These are phyloP conservation scores for Coniochaeta ligniaria DNA, from an alignment of 2,329 filamentous ascomycete species.

Conservation along the genomic window DNA sequence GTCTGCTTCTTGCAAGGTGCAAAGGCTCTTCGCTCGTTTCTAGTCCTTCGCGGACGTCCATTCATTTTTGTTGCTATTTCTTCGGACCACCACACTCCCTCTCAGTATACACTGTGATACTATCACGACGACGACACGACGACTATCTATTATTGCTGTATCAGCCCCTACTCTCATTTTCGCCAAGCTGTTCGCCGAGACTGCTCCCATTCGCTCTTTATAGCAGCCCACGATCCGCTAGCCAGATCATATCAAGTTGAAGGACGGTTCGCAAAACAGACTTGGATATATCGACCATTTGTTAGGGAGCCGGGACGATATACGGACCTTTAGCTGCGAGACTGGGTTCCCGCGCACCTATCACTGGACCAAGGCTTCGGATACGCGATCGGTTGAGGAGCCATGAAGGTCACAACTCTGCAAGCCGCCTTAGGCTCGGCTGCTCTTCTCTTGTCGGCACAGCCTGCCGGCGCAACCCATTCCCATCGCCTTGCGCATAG, in stretches of 20 bases:
- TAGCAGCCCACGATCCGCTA: background rate
- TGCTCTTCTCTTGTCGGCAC: conserved; percentile 36
- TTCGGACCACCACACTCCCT: background rate
- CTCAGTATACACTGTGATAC: background rate
- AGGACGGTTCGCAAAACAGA: background rate
- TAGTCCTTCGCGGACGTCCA: conserved; percentile 1
- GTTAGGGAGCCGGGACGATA: background rate
- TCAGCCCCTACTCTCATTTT: background rate
- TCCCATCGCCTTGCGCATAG: conserved; percentile 31
- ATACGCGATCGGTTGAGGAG: conserved; percentile 8
- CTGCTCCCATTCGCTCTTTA: background rate
- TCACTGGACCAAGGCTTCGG: background rate
- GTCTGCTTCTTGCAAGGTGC: conserved; percentile 1
- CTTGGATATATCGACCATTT: background rate
- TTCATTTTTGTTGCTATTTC: background rate
- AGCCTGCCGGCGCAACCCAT: conserved; percentile 28
- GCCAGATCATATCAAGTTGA: background rate
- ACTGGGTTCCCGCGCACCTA: conserved; percentile 6
- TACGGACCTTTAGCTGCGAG: background rate
- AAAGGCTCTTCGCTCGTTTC: conserved; percentile 1
- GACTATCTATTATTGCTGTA: background rate
- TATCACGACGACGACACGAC: conserved; percentile 1
- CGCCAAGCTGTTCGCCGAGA: background rate
- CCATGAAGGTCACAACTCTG: conserved; percentile 47
- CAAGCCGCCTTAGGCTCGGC: conserved; percentile 43